Percentiles rank a stretch among this genome's conserved stretches.
These are phyloP conservation scores for Calycina herbarum DNA, from an alignment of 2,329 filamentous ascomycete genomes.

Conservation along the genomic window DNA sequence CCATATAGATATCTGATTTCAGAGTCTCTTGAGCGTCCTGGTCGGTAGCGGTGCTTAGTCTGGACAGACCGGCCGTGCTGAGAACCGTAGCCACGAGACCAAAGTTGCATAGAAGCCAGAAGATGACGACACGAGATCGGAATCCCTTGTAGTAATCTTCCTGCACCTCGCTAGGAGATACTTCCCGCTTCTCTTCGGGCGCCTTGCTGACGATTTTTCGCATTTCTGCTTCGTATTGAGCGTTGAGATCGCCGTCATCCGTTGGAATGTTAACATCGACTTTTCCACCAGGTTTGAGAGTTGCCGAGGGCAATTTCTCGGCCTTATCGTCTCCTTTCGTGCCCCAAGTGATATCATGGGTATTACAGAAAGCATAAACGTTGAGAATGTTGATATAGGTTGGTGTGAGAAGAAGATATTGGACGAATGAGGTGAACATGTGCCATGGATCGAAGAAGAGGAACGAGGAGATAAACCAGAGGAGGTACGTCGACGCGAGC, in stretches of 20 bases:
- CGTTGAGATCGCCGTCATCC: slow-evolving; percentile 92
- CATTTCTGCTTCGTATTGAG: slow-evolving; percentile 88
- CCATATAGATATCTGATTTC: slow-evolving; percentile 38
- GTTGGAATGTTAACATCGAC: slow-evolving; percentile 84
- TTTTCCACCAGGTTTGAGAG: slow-evolving; percentile 90
- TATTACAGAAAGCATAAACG: slow-evolving; percentile 98
- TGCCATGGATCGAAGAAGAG: slow-evolving; percentile 99
- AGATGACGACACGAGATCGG: slow-evolving; percentile 83
- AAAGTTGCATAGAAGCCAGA: slow-evolving; percentile 97
- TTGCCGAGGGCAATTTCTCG: slow-evolving; percentile 84
- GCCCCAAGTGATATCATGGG: slow-evolving; percentile 96
- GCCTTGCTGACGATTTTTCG: slow-evolving; percentile 72
- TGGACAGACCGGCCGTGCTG: slow-evolving; percentile 78
- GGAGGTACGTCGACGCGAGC: slow-evolving; percentile 84
- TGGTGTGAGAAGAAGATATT: slow-evolving; percentile 92
- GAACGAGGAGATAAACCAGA: slow-evolving; percentile 89
- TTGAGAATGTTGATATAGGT: slow-evolving; percentile 99
- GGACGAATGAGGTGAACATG: slow-evolving; percentile 93
- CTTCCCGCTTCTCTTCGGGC: slow-evolving; percentile 66
- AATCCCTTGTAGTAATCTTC: slow-evolving; percentile 99
- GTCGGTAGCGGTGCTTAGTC: slow-evolving; percentile 67
- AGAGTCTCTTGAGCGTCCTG: slow-evolving; percentile 73
- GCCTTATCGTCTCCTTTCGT: slow-evolving; percentile 98
- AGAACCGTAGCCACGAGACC: slow-evolving; percentile 83
- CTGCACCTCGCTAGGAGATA: slow-evolving; percentile 70